phyloP scores from a whole-genome alignment of 2,329 filamentous ascomycete genomes.

The Apiospora arundinis region DNA sequence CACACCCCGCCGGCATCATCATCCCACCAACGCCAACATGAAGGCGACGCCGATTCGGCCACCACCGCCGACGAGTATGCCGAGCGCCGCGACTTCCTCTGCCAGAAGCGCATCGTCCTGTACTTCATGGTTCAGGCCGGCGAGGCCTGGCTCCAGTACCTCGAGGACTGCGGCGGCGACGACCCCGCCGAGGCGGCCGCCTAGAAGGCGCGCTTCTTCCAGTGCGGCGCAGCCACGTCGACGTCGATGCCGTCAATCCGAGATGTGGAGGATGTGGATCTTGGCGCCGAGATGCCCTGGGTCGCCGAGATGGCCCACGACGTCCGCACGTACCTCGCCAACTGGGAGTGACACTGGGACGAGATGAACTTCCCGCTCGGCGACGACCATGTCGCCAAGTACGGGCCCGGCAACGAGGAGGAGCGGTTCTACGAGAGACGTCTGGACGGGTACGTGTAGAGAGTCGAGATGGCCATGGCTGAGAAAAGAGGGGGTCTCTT shows the following conservation, averaged over 20 bases:
- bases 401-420: background rate
- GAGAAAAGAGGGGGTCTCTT: background rate
- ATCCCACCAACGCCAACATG: no score
- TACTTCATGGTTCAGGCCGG: background rate
- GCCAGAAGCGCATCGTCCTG: background rate
- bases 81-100: background rate
- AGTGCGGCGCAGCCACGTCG: background rate
- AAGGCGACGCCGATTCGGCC: background rate
- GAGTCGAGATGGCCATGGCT: no score
- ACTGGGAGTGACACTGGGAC: background rate
- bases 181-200: background rate
- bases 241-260: background rate
- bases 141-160: background rate
- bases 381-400: background rate
- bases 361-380: background rate
- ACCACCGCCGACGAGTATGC: background rate
- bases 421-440: background rate
- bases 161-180: background rate
- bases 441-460: background rate
- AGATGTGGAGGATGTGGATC: background rate
- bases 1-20: no score
- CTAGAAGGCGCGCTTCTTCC: background rate
- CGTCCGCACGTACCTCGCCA: background rate
- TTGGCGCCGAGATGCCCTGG: conserved; percentile 6
- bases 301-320: background rate